phyloP scores from a whole-genome alignment of 1,284 basidiomycete species.

The Trichosporon coremiiforme region DNA sequence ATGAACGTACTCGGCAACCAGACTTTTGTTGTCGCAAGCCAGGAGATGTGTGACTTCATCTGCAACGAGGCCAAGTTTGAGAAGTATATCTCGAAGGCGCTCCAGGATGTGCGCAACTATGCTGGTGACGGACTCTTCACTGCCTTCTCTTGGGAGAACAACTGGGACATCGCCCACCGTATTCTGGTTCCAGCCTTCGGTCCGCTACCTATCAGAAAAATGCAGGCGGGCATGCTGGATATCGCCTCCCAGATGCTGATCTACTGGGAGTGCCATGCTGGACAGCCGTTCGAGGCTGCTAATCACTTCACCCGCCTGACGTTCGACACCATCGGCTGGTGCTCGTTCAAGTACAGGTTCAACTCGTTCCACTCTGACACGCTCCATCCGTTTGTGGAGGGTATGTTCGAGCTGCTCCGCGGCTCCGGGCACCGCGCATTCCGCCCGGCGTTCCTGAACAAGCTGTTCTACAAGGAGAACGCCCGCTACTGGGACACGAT shows the following conservation, averaged over 20 bases:
- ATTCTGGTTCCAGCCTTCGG: conserved; percentile 63
- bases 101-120: conserved; percentile 57
- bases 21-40: conserved; percentile 52
- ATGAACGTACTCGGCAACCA: conserved; percentile 40
- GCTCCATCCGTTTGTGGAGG: conserved; percentile 57
- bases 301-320: conserved; percentile 22
- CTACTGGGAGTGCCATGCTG: conserved; percentile 19
- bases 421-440: conserved; percentile 56
- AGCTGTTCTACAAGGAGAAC: conserved; percentile 53
- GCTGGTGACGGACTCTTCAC: conserved; percentile 56
- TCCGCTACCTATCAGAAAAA: conserved; percentile 58
- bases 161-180: conserved; percentile 60
- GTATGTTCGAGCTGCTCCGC: conserved; percentile 57
- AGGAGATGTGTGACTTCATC: conserved; percentile 59
- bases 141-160: conserved; percentile 59
- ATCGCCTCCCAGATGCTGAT: conserved; percentile 59
- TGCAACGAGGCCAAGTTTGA: conserved; percentile 60
- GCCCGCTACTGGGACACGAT: conserved; percentile 57
- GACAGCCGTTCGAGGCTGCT: conserved; percentile 17
- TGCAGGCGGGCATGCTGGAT: conserved; percentile 61
- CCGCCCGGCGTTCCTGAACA: conserved; percentile 55
- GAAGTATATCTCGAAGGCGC: conserved; percentile 56
- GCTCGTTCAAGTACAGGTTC: conserved; percentile 58
- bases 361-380: conserved; percentile 43
- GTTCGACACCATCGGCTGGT: conserved; percentile 31